Evolutionary conservation across 2,329 filamentous ascomycete species (phyloP).

Genomic region (Ceratocystis alfenasii): DNA sequence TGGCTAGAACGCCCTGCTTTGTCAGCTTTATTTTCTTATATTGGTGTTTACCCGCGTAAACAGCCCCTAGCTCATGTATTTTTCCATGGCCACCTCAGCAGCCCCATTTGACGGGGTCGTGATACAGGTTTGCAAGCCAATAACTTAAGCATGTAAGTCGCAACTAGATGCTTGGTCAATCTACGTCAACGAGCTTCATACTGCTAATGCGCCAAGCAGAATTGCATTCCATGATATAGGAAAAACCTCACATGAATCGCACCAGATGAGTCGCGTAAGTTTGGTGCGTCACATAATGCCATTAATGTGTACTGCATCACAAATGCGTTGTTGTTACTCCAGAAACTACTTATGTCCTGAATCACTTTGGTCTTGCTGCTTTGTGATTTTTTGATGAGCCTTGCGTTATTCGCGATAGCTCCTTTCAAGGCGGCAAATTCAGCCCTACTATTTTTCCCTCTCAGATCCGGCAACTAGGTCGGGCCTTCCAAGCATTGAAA

Average conservation of each 20-base stretch:
- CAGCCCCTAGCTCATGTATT: slow-evolving; percentile 13
- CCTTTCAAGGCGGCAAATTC: slow-evolving; percentile 3
- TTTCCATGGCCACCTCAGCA: slow-evolving; percentile 2
- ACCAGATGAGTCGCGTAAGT: slow-evolving; percentile 18
- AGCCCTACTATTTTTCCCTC: slow-evolving; percentile 16
- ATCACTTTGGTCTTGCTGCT: background rate
- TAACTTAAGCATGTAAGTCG: background rate
- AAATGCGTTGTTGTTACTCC: background rate
- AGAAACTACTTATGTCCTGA: background rate
- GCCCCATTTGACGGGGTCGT: slow-evolving; percentile 12
- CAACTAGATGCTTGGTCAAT: slow-evolving; percentile 7
- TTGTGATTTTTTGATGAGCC: background rate
- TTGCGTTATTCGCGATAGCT: slow-evolving; percentile 6
- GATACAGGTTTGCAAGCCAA: slow-evolving; percentile 16
- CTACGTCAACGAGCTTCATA: background rate
- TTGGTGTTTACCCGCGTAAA: slow-evolving; percentile 13
- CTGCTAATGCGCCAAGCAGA: slow-evolving; percentile 20
- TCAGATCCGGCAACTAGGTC: slow-evolving; percentile 13
- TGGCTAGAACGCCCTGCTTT: background rate
- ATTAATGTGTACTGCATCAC: background rate
- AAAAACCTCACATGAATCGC: background rate
- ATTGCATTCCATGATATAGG: slow-evolving; percentile 7
- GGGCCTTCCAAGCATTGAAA: too few species aligned
- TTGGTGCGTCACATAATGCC: slow-evolving; percentile 18
- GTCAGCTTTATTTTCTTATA: background rate